Evolutionary conservation across 805 yeast species (phyloP), one percentile per base, ranked within the genome.

Genomic region (Ogataea sp.): DNA sequence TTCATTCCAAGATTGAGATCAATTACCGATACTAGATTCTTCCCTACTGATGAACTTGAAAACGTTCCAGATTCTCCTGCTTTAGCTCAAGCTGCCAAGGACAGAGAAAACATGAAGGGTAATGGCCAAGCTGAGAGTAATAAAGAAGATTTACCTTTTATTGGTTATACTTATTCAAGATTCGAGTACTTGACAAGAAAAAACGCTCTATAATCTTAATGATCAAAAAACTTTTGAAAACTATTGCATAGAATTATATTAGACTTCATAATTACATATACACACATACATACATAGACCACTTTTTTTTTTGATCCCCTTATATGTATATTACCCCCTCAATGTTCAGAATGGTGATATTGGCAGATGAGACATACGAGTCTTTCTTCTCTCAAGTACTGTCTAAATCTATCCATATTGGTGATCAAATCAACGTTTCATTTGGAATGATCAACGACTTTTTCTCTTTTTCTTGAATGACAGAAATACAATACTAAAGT

Each of bases 21-120:
- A 11, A 83, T 90, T 44, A 90, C 97, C 6, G 98, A 93, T 60
- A 93, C 98, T 0, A 73, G 97, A 51, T 90, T 90, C 68, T 93
- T 93, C 87, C 97, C 98, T 32, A 87, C 95, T 2, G 97, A 90
- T 58, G 98, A 90, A 56, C 69, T 90, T 53, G 96, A 90, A 59
- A 86, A 85, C 53, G 88, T 90, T 38, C 96, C 97, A 2, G 97
- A 89, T 53, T 78, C 86, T 34, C 95, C 96, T 11, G 81, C 80
- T 4, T 66, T 74, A 56, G 70, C 73, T 55, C 71, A 68, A 55
- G 87, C 88, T 24, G 81, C 80, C 50, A 73, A 73, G 51, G 82
- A 74, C 55, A 70, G 80, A 47, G 83, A 77, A 43, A 69, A 64
- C 41, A 63, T 71, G 58, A 62, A 62, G 52, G 60, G 61, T 34